Conservation (phyloP, 1,284 basidiomycete species). For the Moesziomyces aphidis region DNA sequence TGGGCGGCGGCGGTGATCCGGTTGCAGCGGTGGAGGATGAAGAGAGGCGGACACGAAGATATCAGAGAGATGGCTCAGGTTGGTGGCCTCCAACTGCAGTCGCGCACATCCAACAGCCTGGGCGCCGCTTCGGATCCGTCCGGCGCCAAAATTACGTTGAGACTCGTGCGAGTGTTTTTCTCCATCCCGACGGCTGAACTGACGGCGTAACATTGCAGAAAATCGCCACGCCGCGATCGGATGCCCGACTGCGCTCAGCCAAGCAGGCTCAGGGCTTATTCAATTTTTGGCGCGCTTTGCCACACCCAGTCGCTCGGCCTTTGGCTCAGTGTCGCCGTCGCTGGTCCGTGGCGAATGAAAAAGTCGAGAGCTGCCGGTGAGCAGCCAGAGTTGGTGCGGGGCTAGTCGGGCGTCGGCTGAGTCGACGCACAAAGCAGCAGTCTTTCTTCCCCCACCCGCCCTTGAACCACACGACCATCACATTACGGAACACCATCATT, state of each 20-base stretch:
- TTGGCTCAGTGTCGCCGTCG: too few relatives aligned
- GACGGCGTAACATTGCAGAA: neutral
- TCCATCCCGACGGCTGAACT: neutral
- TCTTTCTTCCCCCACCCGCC: too few relatives aligned
- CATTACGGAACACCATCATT: too few relatives aligned
- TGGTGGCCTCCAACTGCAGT: too few relatives aligned
- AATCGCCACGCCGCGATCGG: neutral
- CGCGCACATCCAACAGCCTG: too few relatives aligned
- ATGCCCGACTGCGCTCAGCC: conserved; percentile 5
- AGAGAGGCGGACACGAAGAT: too few relatives aligned
- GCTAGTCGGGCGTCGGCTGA: too few relatives aligned
- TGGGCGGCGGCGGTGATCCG: neutral
- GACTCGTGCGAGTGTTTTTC: conserved; percentile 7
- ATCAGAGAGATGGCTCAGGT: too few relatives aligned
- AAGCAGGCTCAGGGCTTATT: conserved; percentile 1
- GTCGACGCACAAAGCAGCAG: too few relatives aligned
- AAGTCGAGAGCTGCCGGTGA: neutral
- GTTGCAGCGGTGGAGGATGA: too few relatives aligned
- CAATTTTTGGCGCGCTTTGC: neutral
- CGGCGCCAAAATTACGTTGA: neutral
- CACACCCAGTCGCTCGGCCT: neutral
- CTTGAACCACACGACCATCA: neutral
- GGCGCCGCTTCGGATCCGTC: conserved; percentile 7
- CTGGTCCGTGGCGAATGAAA: neutral
- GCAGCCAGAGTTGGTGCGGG: too few relatives aligned